Evolutionary conservation across 352 stramenopile genomes (phyloP).

Genomic region (Porosira glacialis): DNA sequence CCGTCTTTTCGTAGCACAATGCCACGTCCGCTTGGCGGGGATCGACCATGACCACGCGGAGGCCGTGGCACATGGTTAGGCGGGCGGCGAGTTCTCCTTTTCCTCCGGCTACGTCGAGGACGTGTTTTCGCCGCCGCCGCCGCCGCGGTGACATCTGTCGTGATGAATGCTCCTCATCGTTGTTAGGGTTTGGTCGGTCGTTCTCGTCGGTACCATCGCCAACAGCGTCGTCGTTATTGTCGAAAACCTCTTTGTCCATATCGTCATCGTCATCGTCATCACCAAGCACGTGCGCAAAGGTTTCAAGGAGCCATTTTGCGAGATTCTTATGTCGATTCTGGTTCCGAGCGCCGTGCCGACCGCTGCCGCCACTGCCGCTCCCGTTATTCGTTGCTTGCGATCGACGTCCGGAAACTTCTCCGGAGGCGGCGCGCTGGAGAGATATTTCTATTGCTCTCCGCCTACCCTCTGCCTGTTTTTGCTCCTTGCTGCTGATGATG

Average conservation of each 20-base stretch:
- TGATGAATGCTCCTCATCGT: too few species aligned
- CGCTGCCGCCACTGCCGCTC: constrained; percentile 23
- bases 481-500: too few species aligned
- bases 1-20: constrained; percentile 58
- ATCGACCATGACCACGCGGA: constrained; percentile 75
- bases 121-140: constrained; percentile 36
- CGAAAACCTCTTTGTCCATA: neutral
- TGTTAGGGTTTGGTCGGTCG: too few species aligned
- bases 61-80: constrained; percentile 63
- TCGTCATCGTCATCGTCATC: constrained; percentile 16
- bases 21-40: constrained; percentile 58
- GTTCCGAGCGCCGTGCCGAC: constrained; percentile 74
- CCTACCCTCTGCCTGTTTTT: too few species aligned
- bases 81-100: constrained; percentile 76
- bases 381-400: too few species aligned
- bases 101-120: constrained; percentile 76
- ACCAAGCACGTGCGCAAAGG: constrained; percentile 36
- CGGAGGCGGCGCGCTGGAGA: too few species aligned
- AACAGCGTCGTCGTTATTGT: constrained; percentile 2
- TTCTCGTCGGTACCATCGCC: constrained; percentile 1
- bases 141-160: too few species aligned
- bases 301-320: constrained; percentile 63
- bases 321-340: constrained; percentile 76
- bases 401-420: too few species aligned
- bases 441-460: too few species aligned